Conservation (phyloP, 176 grass and related monocot genomes). For the Hordeum vulgare region MorexV3_pseudomolecules_assembly NC_058520.1:4503858-4504357, state of each 20-base stretch:
- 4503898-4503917: neutral
- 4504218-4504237: neutral
- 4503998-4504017: neutral
- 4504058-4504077: neutral
- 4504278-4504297: neutral
- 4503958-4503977: neutral
- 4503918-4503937: neutral
- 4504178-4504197: neutral
- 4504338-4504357: neutral
- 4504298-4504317: constrained; percentile 17
- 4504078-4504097: neutral
- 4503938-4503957: neutral
- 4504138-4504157: neutral
- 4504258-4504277: neutral
- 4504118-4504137: neutral
- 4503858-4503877: neutral
- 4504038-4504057: neutral
- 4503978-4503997: neutral
- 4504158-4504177: neutral
- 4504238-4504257: neutral
- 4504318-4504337: constrained; percentile 12
- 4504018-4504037: neutral
- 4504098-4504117: neutral
- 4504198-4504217: neutral
- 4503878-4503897: neutral